phyloP scores from a whole-genome alignment of 108 stramenopile species.

The Fragilaria radians region DNA sequence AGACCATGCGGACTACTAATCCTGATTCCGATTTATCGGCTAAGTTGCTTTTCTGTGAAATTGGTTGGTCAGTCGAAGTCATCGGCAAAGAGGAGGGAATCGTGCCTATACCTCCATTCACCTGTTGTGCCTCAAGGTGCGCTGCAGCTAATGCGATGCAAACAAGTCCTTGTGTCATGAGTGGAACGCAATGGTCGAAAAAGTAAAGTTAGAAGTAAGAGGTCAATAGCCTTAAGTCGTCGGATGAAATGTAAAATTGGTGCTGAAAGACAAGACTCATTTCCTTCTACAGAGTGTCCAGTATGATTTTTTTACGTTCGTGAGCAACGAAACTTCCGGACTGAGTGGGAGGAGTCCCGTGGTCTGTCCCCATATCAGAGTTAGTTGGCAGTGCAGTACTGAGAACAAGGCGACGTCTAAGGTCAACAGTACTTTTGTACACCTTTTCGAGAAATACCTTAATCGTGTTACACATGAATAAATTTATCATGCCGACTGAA shows the following conservation, averaged over 20 bases:
- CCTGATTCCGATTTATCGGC: neutral
- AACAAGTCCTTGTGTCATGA: constrained; percentile 24
- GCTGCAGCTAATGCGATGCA: constrained; percentile 42
- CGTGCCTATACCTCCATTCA: neutral
- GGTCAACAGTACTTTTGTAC: no score
- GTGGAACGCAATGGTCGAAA: neutral
- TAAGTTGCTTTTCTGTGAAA: constrained; percentile 4
- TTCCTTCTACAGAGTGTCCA: constrained; percentile 1
- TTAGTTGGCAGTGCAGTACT: no score
- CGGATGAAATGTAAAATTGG: constrained; percentile 8
- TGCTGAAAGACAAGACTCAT: constrained; percentile 1
- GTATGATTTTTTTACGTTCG: constrained; percentile 8
- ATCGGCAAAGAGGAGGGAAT: neutral
- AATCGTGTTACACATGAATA: no score
- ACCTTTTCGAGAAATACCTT: no score
- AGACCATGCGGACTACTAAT: neutral
- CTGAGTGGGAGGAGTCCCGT: neutral
- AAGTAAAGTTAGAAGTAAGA: neutral
- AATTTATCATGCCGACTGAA: no score
- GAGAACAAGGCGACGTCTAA: no score
- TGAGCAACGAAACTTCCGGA: neutral
- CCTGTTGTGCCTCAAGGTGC: constrained; percentile 18
- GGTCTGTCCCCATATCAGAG: neutral
- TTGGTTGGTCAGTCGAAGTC: neutral
- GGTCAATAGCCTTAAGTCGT: neutral